phyloP scores from a whole-genome alignment of 2,329 filamentous ascomycete genomes.

The Scolecobasidium constrictum region DNA sequence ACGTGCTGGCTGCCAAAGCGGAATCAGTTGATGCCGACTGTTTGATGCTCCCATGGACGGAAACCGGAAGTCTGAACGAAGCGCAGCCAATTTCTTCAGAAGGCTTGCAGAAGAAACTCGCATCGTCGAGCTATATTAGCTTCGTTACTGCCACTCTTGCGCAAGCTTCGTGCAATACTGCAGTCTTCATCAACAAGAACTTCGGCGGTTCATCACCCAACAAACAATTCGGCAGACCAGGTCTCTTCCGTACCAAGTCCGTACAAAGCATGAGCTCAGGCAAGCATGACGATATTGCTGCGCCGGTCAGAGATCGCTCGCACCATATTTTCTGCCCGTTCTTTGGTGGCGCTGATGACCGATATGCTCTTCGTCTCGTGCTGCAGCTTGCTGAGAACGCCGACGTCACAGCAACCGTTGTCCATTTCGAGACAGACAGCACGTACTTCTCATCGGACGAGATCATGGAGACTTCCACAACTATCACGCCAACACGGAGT shows the following conservation, averaged over 20 bases:
- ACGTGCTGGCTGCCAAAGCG: conserved; percentile 59
- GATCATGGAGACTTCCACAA: conserved; percentile 11
- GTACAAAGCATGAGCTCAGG: background rate
- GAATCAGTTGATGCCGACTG: conserved; percentile 46
- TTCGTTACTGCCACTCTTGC: conserved; percentile 64
- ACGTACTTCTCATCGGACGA: conserved; percentile 11
- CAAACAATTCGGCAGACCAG: conserved; percentile 19
- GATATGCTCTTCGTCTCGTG: conserved; percentile 66
- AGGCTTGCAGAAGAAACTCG: conserved; percentile 47
- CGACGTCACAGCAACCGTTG: conserved; percentile 66
- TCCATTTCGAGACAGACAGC: conserved; percentile 40
- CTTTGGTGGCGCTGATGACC: conserved; percentile 74
- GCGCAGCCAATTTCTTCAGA: conserved; percentile 39
- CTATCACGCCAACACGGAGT: conserved; percentile 6
- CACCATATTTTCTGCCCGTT: conserved; percentile 85
- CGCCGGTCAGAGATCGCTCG: conserved; percentile 49
- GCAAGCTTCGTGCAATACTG: conserved; percentile 54
- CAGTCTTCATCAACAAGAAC: conserved; percentile 68
- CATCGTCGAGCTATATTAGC: conserved; percentile 51
- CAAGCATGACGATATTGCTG: conserved; percentile 25
- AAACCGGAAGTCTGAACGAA: conserved; percentile 66
- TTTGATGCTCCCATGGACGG: conserved; percentile 81
- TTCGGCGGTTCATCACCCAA: conserved; percentile 41
- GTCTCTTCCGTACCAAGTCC: conserved; percentile 1
- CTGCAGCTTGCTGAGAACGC: conserved; percentile 74